Evolutionary conservation across 495 filamentous ascomycete species (phyloP).

Genomic region (Ascodesmis nigricans): DNA sequence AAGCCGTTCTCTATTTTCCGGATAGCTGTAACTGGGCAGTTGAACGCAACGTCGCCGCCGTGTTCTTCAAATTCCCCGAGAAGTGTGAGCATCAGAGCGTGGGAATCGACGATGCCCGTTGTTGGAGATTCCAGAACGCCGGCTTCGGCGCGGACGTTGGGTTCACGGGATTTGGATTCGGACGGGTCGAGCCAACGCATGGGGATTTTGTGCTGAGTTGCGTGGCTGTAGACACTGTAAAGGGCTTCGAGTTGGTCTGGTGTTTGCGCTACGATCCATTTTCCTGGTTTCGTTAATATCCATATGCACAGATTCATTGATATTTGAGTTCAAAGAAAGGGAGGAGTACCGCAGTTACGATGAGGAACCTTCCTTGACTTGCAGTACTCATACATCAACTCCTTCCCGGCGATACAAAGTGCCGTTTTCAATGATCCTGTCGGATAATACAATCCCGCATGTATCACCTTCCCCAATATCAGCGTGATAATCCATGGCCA

Average conservation of each 20-base stretch:
- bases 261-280: slow-evolving; percentile 89
- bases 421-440: slow-evolving; percentile 50
- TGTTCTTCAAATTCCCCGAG: slow-evolving; percentile 52
- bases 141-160: slow-evolving; percentile 41
- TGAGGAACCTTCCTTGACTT: slow-evolving; percentile 40
- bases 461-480: slow-evolving; percentile 49
- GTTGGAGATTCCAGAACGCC: slow-evolving; percentile 63
- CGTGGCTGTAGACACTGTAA: slow-evolving; percentile 41
- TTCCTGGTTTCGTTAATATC: slow-evolving; percentile 38
- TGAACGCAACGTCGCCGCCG: slow-evolving; percentile 45
- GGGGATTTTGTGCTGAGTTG: slow-evolving; percentile 44
- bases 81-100: slow-evolving; percentile 59
- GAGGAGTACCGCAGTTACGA: too few species aligned
- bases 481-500: background rate
- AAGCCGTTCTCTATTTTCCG: slow-evolving; percentile 29
- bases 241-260: slow-evolving; percentile 42
- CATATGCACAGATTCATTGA: too few species aligned
- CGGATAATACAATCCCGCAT: slow-evolving; percentile 88
- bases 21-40: slow-evolving; percentile 40
- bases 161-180: slow-evolving; percentile 45
- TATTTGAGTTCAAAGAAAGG: too few species aligned
- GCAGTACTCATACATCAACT: slow-evolving; percentile 65
- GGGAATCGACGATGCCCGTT: slow-evolving; percentile 81
- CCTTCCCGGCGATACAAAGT: slow-evolving; percentile 56
- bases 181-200: slow-evolving; percentile 40